Evolutionary conservation across 2,329 filamentous ascomycete species (phyloP).

Genomic region (Alternaria ethzedia): DNA sequence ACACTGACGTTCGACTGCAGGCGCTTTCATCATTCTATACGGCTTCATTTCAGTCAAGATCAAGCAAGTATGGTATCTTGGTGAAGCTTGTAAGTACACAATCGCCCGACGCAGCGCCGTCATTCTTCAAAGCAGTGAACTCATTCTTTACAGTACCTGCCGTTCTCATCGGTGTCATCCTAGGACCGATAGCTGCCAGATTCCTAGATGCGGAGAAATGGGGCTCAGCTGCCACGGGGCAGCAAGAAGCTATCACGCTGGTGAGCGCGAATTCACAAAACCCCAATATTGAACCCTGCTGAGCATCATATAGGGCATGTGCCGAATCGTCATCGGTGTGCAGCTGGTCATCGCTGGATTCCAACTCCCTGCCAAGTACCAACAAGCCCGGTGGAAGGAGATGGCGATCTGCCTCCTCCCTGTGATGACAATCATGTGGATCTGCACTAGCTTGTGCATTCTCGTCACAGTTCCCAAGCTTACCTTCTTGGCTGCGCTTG

Average conservation of each 20-base stretch:
- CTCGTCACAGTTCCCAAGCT: slow-evolving; percentile 62
- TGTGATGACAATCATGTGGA: slow-evolving; percentile 68
- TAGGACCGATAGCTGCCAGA: slow-evolving; percentile 63
- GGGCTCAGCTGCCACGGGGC: slow-evolving; percentile 42
- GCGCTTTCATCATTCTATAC: slow-evolving; percentile 57
- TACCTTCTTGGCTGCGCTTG: slow-evolving; percentile 57
- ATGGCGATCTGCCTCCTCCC: slow-evolving; percentile 63
- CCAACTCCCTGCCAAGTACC: slow-evolving; percentile 65
- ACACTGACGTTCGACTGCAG: slow-evolving; percentile 28
- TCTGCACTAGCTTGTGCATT: slow-evolving; percentile 64
- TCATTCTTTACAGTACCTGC: slow-evolving; percentile 41
- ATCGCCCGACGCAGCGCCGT: neutral
- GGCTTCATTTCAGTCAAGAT: slow-evolving; percentile 61
- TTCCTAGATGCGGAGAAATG: slow-evolving; percentile 57
- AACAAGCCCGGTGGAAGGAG: slow-evolving; percentile 58
- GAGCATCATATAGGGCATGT: slow-evolving; percentile 50
- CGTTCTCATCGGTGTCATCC: slow-evolving; percentile 59
- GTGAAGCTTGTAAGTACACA: slow-evolving; percentile 57
- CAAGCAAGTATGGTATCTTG: slow-evolving; percentile 61
- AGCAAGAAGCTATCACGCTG: slow-evolving; percentile 51
- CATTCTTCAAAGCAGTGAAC: neutral
- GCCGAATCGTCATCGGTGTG: slow-evolving; percentile 66
- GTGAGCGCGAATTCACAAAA: slow-evolving; percentile 30
- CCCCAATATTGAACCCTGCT: neutral
- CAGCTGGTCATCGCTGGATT: slow-evolving; percentile 70